Evolutionary conservation across 2,329 filamentous ascomycete species (phyloP), one percentile per base, ranked within the genome.

Genomic region (Fonsecaea erecta): DNA sequence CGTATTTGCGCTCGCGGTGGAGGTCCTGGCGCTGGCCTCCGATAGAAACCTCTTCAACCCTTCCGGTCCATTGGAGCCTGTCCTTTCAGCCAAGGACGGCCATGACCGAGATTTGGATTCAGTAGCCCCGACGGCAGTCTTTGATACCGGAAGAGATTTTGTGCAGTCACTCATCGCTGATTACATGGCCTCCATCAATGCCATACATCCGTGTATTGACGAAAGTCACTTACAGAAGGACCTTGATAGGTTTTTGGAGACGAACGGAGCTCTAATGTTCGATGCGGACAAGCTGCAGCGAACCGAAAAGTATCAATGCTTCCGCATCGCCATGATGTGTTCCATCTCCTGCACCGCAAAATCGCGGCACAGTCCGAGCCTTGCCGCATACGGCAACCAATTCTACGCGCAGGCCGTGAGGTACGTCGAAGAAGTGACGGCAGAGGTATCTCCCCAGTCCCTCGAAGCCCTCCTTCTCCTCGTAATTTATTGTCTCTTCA

Each of bases 401-500:
- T 60, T 51, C 46, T 60, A 60, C n/a, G 40, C 46, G 18, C 43
- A 60, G 30, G 57, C 57, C 11, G 46, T 60, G 30, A 60, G 46
- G 46, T 60, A 52, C 12, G 57, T 60, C 11, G 57, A 51, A 16
- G 46, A 60, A 60, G 57, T 60, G 8, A 60, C 57, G 57, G 40
- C 57, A 9, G 57, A 60, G 30, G 57, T 60, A 11, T 60, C 57
- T 24, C 43, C 46, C 8, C 43, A 60, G 43, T 60, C 57, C 32
- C 57, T 60, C 30, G 43, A 52, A 51, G 57, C 57, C 5, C 57
- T 60, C 30, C 40, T 60, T 4, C 57, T 60, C 11, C 57, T 60
- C 28, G 46, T 60, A 28, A 52, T 60, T 37, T 60, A 60, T 28
- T 60, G 57, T 28, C 46, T 60, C n/a, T 60, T 60, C 43, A 51